Conservation (phyloP, 768 basidiomycete species). For the Myochromella boudieri region DNA sequence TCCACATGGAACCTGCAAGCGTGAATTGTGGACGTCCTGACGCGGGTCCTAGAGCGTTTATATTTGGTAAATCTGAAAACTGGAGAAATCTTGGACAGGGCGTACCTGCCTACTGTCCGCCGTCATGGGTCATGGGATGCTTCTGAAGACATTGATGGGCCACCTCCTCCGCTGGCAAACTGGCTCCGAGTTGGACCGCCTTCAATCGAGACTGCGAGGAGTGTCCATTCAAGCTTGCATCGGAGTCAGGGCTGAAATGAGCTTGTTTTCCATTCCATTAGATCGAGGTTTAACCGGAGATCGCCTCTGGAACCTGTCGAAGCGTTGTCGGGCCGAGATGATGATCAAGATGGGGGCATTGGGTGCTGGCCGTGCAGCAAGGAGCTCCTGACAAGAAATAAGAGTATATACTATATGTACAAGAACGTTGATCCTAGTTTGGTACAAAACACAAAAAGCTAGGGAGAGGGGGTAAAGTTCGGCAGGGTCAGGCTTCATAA, state of each 20-base stretch:
- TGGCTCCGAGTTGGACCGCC: neutral
- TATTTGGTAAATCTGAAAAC: neutral
- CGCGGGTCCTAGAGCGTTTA: neutral
- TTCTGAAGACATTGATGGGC: constrained; percentile 1
- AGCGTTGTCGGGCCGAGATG: constrained; percentile 5
- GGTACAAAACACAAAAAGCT: too few species aligned
- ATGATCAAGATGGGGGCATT: neutral
- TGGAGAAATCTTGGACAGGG: neutral
- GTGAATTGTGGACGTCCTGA: neutral
- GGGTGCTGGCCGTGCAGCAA: neutral
- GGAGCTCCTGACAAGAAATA: constrained; percentile 1
- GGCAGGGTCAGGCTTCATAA: constrained; percentile 15
- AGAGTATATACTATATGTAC: neutral
- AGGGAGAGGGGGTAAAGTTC: constrained; percentile 6
- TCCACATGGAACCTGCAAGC: neutral
- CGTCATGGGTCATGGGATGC: neutral
- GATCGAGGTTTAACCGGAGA: neutral
- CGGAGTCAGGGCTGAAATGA: too few species aligned
- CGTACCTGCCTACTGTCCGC: neutral
- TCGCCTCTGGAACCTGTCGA: constrained; percentile 2
- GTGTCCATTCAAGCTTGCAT: too few species aligned
- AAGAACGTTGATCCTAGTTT: neutral
- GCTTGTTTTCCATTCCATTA: neutral
- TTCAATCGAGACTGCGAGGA: neutral
- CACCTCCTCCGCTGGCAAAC: neutral